Conservation (phyloP, 2,329 filamentous ascomycete species). For the Neocucurbitaria cava region DNA sequence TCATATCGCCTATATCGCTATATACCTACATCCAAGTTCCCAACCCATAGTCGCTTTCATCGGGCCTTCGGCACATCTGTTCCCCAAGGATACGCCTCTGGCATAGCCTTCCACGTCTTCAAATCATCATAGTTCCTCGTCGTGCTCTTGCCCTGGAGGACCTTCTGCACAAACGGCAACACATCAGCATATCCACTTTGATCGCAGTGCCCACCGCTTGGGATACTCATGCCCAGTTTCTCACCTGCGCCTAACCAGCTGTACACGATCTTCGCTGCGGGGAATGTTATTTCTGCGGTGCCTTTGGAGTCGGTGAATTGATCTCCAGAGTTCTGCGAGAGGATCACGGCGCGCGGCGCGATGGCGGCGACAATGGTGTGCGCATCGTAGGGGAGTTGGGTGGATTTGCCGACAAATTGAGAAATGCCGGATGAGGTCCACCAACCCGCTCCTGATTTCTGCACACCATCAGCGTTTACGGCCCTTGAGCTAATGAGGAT, state of each 20-base stretch:
- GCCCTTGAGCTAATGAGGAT: background rate
- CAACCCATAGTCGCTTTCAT: background rate
- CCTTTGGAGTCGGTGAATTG: slow-evolving; percentile 59
- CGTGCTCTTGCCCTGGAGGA: slow-evolving; percentile 56
- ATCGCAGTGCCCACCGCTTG: slow-evolving; percentile 58
- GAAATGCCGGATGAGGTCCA: slow-evolving; percentile 46
- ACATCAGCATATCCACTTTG: slow-evolving; percentile 57
- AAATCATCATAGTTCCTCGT: slow-evolving; percentile 57
- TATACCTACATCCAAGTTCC: background rate
- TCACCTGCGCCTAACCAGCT: slow-evolving; percentile 40
- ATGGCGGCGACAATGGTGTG: slow-evolving; percentile 48
- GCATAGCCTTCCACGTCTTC: slow-evolving; percentile 54
- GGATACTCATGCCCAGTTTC: slow-evolving; percentile 55
- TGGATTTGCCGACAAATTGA: slow-evolving; percentile 41
- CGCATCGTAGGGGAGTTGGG: slow-evolving; percentile 43
- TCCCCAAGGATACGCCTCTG: slow-evolving; percentile 57
- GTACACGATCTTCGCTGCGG: slow-evolving; percentile 45
- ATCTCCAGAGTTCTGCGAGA: slow-evolving; percentile 49
- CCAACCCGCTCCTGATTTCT: slow-evolving; percentile 46
- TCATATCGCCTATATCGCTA: background rate
- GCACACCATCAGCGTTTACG: background rate
- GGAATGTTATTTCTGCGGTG: slow-evolving; percentile 48
- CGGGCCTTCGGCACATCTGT: slow-evolving; percentile 19
- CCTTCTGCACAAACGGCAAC: slow-evolving; percentile 57
- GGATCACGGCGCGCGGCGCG: slow-evolving; percentile 43